Base-by-base conservation (phyloP, 768 basidiomycete species). In the Tylopilus sp. region DNA sequence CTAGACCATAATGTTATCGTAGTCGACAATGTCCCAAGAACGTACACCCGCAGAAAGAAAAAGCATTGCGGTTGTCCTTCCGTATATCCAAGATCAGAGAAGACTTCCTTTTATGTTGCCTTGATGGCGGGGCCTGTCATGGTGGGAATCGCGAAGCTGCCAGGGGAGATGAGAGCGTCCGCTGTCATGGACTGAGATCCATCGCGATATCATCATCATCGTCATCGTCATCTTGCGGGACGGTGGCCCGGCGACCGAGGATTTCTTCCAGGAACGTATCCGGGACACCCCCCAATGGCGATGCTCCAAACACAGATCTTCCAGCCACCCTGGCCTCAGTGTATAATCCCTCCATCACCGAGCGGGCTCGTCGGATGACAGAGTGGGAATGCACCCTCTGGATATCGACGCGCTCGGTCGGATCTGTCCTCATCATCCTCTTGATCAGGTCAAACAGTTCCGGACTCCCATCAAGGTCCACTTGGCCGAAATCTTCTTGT, bases 401-500 rank as follows among this genome's bases (percentile, higher is more conserved):
- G 28, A 85, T 77, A 17, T 73, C 74, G 47, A 86, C 66, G 18
- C 93, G 85, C 47, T 70, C 60, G 9, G 65, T 70, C 3, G 91
- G 84, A 45, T 87, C 81, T 0, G 81, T 81, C 40, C 80, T 80
- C 83, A 95, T 88, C 83, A 94, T 88, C 53, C 76, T 73, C 62
- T 71, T 78, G 60, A 95, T 80, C 59, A 95, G 75, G 40, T 70
- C 73, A 51, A 86, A 73, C 51, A 95, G 73, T 63, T 84, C 81
- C 8, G 77, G 73, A 59, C 86, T 90, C 44, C 74, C 78, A 30
- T 78, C 76, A 58, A 87, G 66, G 63, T 90, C 83, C 50, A 94
- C 82, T 66, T 92, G 91, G 44, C 84, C 81, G 66, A 97, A 94
- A 72, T 99, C 91, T 66, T 95, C 89, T 51, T 82, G 81, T 50